Conservation (phyloP, 495 filamentous ascomycete genomes). For the Penicillium roqueforti region DNA sequence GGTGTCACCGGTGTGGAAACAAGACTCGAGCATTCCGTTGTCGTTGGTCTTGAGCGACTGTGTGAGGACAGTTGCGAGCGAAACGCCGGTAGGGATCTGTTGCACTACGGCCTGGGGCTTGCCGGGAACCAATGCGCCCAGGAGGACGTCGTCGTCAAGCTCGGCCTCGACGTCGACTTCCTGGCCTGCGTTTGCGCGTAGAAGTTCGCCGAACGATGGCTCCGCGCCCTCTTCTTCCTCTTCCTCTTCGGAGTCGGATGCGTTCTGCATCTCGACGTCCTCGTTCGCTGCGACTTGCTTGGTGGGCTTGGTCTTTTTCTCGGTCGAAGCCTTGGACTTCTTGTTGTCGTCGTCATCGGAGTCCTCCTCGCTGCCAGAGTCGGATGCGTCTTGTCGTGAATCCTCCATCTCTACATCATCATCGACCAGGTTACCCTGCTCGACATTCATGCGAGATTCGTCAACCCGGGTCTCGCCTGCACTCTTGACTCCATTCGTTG, state of each 20-base stretch:
- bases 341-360: slow-evolving; percentile 43
- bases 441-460: slow-evolving; percentile 69
- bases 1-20: slow-evolving; percentile 72
- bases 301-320: slow-evolving; percentile 32
- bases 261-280: slow-evolving; percentile 44
- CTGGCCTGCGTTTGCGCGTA: slow-evolving; percentile 63
- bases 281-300: slow-evolving; percentile 32
- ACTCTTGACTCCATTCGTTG: slow-evolving; percentile 58
- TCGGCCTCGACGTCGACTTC: slow-evolving; percentile 71
- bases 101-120: slow-evolving; percentile 39
- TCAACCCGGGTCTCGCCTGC: slow-evolving; percentile 61
- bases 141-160: slow-evolving; percentile 39
- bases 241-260: slow-evolving; percentile 32
- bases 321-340: slow-evolving; percentile 25
- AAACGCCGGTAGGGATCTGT: slow-evolving; percentile 67
- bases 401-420: slow-evolving; percentile 53
- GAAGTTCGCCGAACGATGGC: slow-evolving; percentile 84
- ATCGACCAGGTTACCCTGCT: slow-evolving; percentile 36
- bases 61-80: slow-evolving; percentile 81
- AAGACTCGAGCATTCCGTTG: slow-evolving; percentile 79
- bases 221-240: slow-evolving; percentile 50
- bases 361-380: slow-evolving; percentile 36
- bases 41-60: slow-evolving; percentile 94
- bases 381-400: slow-evolving; percentile 33
- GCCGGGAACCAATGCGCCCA: slow-evolving; percentile 36